These are phyloP conservation scores for Acorus calamus DNA, from an alignment of 106 monocot species.

Conservation along the genomic window DNA sequence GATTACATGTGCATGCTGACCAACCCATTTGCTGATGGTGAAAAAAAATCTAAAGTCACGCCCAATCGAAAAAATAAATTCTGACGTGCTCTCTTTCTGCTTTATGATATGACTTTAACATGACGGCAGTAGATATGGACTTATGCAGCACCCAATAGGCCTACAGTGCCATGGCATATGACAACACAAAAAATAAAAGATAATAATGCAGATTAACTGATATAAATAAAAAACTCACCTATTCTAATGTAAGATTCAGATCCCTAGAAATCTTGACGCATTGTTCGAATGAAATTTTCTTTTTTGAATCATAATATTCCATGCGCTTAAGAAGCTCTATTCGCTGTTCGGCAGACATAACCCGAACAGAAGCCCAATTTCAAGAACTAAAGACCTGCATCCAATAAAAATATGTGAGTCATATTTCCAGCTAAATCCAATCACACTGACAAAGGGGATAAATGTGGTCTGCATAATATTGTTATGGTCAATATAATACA, in stretches of 20 bases:
- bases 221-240: conserved; percentile 33
- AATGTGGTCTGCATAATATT: too few relatives aligned
- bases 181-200: not conserved
- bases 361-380: conserved; percentile 68
- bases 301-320: conserved; percentile 18
- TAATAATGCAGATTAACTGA: not conserved
- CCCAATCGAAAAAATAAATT: too few relatives aligned
- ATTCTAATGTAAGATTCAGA: conserved; percentile 67
- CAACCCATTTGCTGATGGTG: too few relatives aligned
- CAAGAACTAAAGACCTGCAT: conserved; percentile 53
- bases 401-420: not conserved
- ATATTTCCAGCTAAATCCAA: not conserved
- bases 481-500: too few relatives aligned
- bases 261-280: conserved; percentile 74
- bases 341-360: conserved; percentile 72
- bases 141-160: too few relatives aligned
- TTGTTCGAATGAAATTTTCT: conserved; percentile 59
- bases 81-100: too few relatives aligned
- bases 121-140: too few relatives aligned
- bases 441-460: not conserved
- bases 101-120: too few relatives aligned
- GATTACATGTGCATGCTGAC: too few relatives aligned
- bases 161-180: too few relatives aligned
- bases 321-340: conserved; percentile 45
- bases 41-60: too few relatives aligned